Percentiles rank a stretch among this genome's conserved stretches.
Evolutionary conservation across 805 yeast genomes (phyloP).

Genomic region (Pichia cephalocereana): DNA sequence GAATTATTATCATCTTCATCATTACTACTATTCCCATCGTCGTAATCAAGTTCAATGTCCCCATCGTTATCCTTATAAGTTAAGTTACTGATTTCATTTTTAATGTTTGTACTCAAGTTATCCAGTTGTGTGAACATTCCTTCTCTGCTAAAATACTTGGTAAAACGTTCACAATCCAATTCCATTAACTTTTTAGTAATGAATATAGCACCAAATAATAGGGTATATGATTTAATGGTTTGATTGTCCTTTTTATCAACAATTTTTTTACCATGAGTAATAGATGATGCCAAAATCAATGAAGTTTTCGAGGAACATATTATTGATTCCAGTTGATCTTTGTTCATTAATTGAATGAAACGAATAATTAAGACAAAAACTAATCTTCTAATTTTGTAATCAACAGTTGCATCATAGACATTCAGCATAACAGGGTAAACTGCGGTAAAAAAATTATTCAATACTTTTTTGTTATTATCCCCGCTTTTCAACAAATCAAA

Average conservation of each 20-base stretch:
- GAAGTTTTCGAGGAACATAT: constrained; percentile 32
- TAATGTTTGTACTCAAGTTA: constrained; percentile 14
- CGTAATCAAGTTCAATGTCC: constrained; percentile 10
- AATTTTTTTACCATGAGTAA: constrained; percentile 41
- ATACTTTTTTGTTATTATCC: constrained; percentile 16
- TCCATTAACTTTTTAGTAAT: constrained; percentile 36
- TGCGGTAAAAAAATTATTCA: constrained; percentile 31
- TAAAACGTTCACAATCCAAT: constrained; percentile 35
- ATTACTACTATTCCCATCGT: constrained; percentile 10
- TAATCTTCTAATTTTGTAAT: constrained; percentile 50
- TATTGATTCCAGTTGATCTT: constrained; percentile 22
- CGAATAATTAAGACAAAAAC: constrained; percentile 47
- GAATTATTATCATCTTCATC: constrained; percentile 15
- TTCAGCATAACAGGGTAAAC: constrained; percentile 47
- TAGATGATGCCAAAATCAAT: constrained; percentile 48
- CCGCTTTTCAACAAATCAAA: constrained; percentile 23
- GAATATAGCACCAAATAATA: constrained; percentile 44
- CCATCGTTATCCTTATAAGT: not conserved
- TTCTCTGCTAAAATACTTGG: constrained; percentile 52
- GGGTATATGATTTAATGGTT: constrained; percentile 26
- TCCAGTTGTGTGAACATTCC: constrained; percentile 54
- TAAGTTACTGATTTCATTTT: not conserved
- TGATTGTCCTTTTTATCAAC: constrained; percentile 7
- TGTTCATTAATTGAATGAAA: constrained; percentile 34
- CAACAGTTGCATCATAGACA: constrained; percentile 66